These are phyloP conservation scores for Annulohypoxylon moriforme DNA, from an alignment of 495 filamentous ascomycete species.

Conservation along the genomic window DNA sequence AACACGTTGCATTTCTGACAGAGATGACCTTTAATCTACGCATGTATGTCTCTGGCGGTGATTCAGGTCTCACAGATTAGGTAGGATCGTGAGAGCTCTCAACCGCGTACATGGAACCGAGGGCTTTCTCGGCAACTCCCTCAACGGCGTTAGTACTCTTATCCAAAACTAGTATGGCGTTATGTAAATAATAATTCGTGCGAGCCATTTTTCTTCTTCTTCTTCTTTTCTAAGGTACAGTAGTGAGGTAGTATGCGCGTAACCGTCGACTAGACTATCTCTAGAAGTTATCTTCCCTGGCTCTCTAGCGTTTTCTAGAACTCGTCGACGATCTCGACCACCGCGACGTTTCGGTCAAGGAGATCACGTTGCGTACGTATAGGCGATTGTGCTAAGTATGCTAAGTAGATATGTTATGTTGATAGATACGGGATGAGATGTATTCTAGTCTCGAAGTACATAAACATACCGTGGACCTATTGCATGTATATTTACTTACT, in stretches of 20 bases:
- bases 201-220: slow-evolving; percentile 5
- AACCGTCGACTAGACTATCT: slow-evolving; percentile 13
- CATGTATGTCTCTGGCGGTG: slow-evolving; percentile 40
- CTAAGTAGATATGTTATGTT: neutral
- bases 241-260: slow-evolving; percentile 12
- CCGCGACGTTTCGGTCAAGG: slow-evolving; percentile 9
- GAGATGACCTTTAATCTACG: slow-evolving; percentile 33
- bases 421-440: slow-evolving; percentile 2
- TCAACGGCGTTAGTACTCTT: slow-evolving; percentile 26
- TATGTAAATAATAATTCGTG: slow-evolving; percentile 26
- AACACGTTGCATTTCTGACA: slow-evolving; percentile 42
- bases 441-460: neutral
- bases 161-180: slow-evolving; percentile 31
- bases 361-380: slow-evolving; percentile 19
- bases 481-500: neutral
- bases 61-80: slow-evolving; percentile 40
- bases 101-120: slow-evolving; percentile 38
- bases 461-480: neutral
- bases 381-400: neutral
- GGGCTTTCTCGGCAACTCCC: slow-evolving; percentile 24
- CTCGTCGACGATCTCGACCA: slow-evolving; percentile 11
- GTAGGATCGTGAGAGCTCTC: slow-evolving; percentile 41
- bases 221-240: neutral
- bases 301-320: slow-evolving; percentile 18
- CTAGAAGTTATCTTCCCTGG: slow-evolving; percentile 13